phyloP scores from a whole-genome alignment of 2,329 filamentous ascomycete genomes.

The Fusarium devonianum region DNA sequence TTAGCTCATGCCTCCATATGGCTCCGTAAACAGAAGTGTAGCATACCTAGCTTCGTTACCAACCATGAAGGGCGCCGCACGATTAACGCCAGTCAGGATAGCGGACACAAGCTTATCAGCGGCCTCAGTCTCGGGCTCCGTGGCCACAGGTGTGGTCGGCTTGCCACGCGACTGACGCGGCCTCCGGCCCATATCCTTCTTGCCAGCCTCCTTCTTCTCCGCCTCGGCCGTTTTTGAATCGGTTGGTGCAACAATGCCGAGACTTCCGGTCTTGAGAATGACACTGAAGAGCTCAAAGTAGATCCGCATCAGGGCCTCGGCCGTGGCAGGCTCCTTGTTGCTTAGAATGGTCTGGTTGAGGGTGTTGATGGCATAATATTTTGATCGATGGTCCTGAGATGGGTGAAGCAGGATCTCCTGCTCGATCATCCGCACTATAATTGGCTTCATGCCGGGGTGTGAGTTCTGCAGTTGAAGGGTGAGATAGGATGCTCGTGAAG shows the following conservation, averaged over 20 bases:
- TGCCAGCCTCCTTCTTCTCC: slow-evolving; percentile 15
- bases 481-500: slow-evolving; percentile 90
- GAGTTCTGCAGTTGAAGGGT: slow-evolving; percentile 88
- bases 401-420: slow-evolving; percentile 87
- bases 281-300: slow-evolving; percentile 91
- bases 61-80: slow-evolving; percentile 90
- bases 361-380: slow-evolving; percentile 96
- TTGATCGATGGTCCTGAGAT: slow-evolving; percentile 85
- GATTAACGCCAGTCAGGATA: slow-evolving; percentile 92
- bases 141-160: slow-evolving; percentile 28
- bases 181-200: slow-evolving; percentile 24
- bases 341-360: slow-evolving; percentile 96
- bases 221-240: slow-evolving; percentile 51
- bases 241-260: slow-evolving; percentile 52
- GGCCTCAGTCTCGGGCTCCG: slow-evolving; percentile 68
- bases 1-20: slow-evolving; percentile 17
- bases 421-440: slow-evolving; percentile 85
- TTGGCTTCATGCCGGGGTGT: slow-evolving; percentile 92
- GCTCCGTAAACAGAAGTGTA: background rate
- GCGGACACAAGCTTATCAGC: slow-evolving; percentile 92
- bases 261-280: slow-evolving; percentile 70
- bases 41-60: slow-evolving; percentile 75
- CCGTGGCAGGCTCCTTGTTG: slow-evolving; percentile 80
- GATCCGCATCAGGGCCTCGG: slow-evolving; percentile 82
- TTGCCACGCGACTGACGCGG: slow-evolving; percentile 40